Base-by-base conservation (phyloP, 2,329 filamentous ascomycete genomes). In the Cordyceps farinosa region DNA sequence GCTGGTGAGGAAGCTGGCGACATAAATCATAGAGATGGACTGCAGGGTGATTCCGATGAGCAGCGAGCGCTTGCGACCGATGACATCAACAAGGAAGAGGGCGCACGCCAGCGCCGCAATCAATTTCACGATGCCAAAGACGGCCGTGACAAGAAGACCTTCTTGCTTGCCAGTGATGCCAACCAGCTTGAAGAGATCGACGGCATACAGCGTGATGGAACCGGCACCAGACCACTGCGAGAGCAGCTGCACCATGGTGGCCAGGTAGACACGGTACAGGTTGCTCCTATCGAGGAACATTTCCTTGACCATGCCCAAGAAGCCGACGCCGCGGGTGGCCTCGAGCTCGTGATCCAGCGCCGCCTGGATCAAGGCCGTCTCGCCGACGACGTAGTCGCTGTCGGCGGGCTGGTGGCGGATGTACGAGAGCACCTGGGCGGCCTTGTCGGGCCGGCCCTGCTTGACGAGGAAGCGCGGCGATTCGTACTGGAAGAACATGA, bases 51-150 rank as follows among this genome's bases (percentile, higher is more conserved):
- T 88, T 2, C 87, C 87, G 0, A 82, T 73, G 22, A 87, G 78
- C 0, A 89, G 79, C 0, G 87, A 80, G 8, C 86, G 84, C 75
- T 92, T 92, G 64, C 90, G 87, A 5, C 90, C 90, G 67, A 93
- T 87, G 61, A 89, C 86, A 68, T 93, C 90, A 66, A 93, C 89
- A 9, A 93, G 82, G 82, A 93, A 91, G 59, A 92, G 80, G 0
- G 90, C 90, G 72, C 90, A 93, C 45, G 85, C 67, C 38, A 92
- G 72, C 15, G 88, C 85, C 0, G 87, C 82, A 7, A 84, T 72
- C 61, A 93, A 84, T 71, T 93, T 93, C 68, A 92, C 80, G 58
- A 92, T 83, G 50, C 90, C 90, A 61, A 93, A 92, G 57, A 94
- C 85, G 3, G 85, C 89, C 0, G 89, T 92, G 15, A 90, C 84